phyloP scores from a whole-genome alignment of 495 filamentous ascomycete genomes.

The Astrocystis sublimbata region DNA sequence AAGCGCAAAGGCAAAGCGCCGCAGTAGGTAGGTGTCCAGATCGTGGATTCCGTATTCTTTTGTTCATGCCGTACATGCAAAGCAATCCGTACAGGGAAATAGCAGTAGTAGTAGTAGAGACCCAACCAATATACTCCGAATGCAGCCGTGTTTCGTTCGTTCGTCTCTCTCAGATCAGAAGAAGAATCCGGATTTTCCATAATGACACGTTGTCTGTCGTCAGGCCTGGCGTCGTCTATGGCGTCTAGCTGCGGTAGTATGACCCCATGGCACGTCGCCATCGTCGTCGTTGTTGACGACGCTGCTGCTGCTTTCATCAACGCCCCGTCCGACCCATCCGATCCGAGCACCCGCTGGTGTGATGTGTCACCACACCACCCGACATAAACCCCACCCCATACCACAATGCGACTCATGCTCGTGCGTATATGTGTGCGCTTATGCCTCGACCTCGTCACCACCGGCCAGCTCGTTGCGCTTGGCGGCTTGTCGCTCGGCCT shows the following conservation, averaged over 20 bases:
- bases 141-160: too few relatives aligned
- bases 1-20: background rate
- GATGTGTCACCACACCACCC: slow-evolving; percentile 13
- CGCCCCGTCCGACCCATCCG: slow-evolving; percentile 24
- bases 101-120: slow-evolving; percentile 39
- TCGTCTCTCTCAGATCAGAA: slow-evolving; percentile 30
- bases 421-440: slow-evolving; percentile 34
- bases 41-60: slow-evolving; percentile 56
- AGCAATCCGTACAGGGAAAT: slow-evolving; percentile 44
- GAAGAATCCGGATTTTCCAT: slow-evolving; percentile 47
- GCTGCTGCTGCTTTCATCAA: too few relatives aligned
- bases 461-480: slow-evolving; percentile 85
- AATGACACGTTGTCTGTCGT: slow-evolving; percentile 31
- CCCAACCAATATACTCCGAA: slow-evolving; percentile 59
- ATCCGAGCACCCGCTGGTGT: slow-evolving; percentile 25
- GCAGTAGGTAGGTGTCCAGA: slow-evolving; percentile 35
- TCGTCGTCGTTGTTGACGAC: too few relatives aligned
- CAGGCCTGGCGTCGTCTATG: slow-evolving; percentile 29
- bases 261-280: slow-evolving; percentile 29
- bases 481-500: slow-evolving; percentile 78
- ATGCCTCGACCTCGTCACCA: slow-evolving; percentile 73
- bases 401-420: slow-evolving; percentile 8
- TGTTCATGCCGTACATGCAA: slow-evolving; percentile 58
- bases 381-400: too few relatives aligned
- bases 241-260: slow-evolving; percentile 32